phyloP scores from a whole-genome alignment of 2,329 filamentous ascomycete genomes.

The Coniella vitis region DNA sequence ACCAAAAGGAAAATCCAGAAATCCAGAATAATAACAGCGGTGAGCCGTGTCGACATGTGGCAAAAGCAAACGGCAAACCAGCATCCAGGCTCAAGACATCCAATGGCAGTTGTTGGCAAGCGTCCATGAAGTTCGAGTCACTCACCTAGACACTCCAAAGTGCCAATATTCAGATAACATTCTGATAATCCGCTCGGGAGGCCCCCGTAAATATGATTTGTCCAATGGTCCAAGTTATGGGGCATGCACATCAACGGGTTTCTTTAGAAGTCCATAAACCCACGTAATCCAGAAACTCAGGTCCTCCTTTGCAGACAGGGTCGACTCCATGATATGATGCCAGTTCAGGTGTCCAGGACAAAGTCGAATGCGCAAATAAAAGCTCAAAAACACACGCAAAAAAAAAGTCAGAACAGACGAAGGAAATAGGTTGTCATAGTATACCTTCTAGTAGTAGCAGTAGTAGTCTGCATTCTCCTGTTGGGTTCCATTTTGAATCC shows the following conservation, averaged over 20 bases:
- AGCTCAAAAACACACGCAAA: constrained; percentile 18
- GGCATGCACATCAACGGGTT: neutral
- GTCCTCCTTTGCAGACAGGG: neutral
- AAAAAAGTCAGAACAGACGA: constrained; percentile 6
- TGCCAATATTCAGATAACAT: neutral
- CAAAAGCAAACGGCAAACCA: no score
- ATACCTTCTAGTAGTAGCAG: constrained; percentile 53
- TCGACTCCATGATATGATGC: neutral
- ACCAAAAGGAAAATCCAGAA: no score
- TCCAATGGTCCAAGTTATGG: neutral
- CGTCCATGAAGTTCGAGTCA: constrained; percentile 1
- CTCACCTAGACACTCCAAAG: constrained; percentile 5
- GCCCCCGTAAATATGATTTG: neutral
- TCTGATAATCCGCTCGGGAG: neutral
- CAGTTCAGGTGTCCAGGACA: constrained; percentile 16
- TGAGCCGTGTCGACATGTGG: neutral
- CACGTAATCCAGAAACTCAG: neutral
- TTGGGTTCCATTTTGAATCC: constrained; percentile 45
- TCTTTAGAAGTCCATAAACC: neutral
- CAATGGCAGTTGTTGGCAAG: no score
- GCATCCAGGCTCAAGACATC: no score
- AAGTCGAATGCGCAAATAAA: no score
- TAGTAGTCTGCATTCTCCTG: constrained; percentile 53
- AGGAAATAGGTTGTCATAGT: constrained; percentile 41
- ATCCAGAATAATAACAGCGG: neutral